Evolutionary conservation across 2,329 filamentous ascomycete genomes (phyloP).

Genomic region (Teratosphaeria epicoccoides): DNA sequence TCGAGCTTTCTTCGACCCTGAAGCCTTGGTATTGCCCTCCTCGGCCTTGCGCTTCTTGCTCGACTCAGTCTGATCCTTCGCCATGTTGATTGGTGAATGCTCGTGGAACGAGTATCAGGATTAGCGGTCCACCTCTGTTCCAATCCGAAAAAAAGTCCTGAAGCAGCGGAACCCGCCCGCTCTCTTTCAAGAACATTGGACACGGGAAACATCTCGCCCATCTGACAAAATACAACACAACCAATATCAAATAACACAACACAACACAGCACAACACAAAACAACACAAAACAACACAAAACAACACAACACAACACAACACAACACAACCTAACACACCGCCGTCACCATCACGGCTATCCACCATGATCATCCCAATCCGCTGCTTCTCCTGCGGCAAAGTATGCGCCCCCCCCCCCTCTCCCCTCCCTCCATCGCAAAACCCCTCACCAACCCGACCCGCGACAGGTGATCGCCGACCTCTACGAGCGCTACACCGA

Average conservation of each 20-base stretch:
- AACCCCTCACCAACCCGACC: slow-evolving; percentile 16
- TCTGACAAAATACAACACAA: no score
- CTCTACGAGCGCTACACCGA: slow-evolving; percentile 94
- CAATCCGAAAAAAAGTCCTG: no score
- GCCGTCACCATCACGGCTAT: no score
- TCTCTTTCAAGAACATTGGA: no score
- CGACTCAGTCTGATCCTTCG: slow-evolving; percentile 1
- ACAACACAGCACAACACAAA: no score
- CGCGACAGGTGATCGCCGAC: slow-evolving; percentile 75
- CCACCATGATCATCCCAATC: slow-evolving; percentile 93
- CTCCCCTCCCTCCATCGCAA: not conserved
- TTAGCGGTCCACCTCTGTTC: no score
- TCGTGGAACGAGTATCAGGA: not conserved
- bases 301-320: no score
- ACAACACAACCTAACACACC: no score
- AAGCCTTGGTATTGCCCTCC: not conserved
- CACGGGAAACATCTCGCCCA: no score
- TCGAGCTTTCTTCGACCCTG: slow-evolving; percentile 6
- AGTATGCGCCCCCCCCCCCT: slow-evolving; percentile 45
- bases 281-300: no score
- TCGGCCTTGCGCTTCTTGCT: slow-evolving; percentile 5
- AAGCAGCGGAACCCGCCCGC: no score
- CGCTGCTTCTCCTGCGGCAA: slow-evolving; percentile 99
- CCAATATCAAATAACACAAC: no score
- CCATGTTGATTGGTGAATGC: not conserved